Evolutionary conservation across 2,329 filamentous ascomycete species (phyloP), one percentile per base, ranked within the genome.

Genomic region (Clarireedia sp.): DNA sequence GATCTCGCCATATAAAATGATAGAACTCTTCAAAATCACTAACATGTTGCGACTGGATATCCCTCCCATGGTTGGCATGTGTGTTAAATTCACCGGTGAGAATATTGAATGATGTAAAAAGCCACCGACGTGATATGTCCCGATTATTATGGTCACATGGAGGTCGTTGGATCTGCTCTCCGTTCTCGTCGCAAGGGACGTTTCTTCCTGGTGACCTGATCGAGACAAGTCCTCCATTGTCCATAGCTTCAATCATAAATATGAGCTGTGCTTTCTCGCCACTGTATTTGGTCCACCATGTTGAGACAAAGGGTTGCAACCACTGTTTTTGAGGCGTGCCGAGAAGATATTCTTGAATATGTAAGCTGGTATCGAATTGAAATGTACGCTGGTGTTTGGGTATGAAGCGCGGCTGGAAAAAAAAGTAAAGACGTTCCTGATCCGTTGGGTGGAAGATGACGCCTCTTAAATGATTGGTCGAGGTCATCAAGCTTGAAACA

Each of bases 21-120:
- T 5, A 5, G 5, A 5, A 2, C 8, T 2, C 19, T 2, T 5
- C 1, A 12, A 5, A 8, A 3, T 3, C 5, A 33, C 19, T 6
- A 17, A 6, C 29, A 10, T 12, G 1, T 33, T 33, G 29, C 29
- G 2, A 10, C 1, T 1, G 19, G 47, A 47, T 26, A 12, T 10
- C 3, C 16, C 17, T 12, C 16, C 8, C 5, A 21, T 52, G 57
- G 33, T 57, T 54, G n/a, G 49, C 41, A 23, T 24, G 36, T 5
- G 43, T 43, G 44, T 24, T 47, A 46, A 62, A 60, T 17, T 44
- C 5, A 9, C 53, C 47, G 3, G 46, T 55, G 16, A 50, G 19
- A 12, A 57, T 49, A 24, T 60, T 54, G 49, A 62, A 62, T 49
- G 49, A 54, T 17, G 54, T 33, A n/a, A 58, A 23, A 10, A 5